Base-by-base conservation (phyloP, 1,284 basidiomycete species). In the Singerocomus inundabilis region DNA sequence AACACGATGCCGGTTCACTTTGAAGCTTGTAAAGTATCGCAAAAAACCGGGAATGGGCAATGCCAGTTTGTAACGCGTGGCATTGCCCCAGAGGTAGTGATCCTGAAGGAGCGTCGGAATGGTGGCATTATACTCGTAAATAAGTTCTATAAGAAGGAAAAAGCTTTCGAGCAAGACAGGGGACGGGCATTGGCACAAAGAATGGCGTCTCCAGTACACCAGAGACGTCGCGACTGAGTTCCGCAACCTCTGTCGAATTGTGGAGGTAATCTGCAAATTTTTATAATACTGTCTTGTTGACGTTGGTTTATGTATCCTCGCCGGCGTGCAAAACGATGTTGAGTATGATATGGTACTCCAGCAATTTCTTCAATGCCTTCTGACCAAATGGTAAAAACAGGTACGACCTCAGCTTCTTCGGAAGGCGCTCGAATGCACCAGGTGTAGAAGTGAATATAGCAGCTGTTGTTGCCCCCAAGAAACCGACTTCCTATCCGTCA, bases 361-460 rank as follows among this genome's bases (percentile, higher is more conserved):
- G 63, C 13, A 89, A 60, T 68, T 87, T 88, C 59, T 70, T 76
- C 46, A 91, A 61, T 2, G 72, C 77, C 33, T 64, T 68, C 42
- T 70, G 68, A 7, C 88, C 88, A 49, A 81, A 80, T 1, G 82
- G 82, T 8, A 84, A 86, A 70, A 89, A 88, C 47, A 90, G 73
- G 74, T 76, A 90, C 31, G 74, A 59, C 49, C 72, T 73, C 39
- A 90, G 73, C 45, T 74, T 76, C 34, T 55, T 62, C 0, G 88
- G 88, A 21, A 90, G 72, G 9, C 62, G 67, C 26, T 70, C 58
- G 67, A 87, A 90, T 3, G 87, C 87, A 8, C 63, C 64, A 62
- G 88, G 87, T 43, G 76, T 76, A 0, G 86, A 88, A 1, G 78
- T 80, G 60, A 90, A 88, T 36, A 81, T 56, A 1, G 87, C 88